Evolutionary conservation across 2,329 filamentous ascomycete species (phyloP), one percentile per base, ranked within the genome.

Genomic region (Alternaria incomplexa): DNA sequence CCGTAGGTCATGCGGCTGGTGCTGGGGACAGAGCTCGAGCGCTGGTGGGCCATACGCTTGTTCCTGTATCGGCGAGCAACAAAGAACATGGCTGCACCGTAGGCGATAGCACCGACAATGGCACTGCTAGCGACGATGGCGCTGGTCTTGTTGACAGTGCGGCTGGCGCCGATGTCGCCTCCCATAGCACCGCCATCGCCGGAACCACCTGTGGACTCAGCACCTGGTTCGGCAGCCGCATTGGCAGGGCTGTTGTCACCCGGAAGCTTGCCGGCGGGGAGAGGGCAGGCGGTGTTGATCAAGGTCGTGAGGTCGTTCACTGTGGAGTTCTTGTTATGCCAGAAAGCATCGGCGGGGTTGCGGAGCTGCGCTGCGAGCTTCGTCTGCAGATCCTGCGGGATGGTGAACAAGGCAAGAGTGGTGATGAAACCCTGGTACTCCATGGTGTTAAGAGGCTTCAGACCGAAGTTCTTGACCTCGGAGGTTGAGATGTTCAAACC

Each of bases 11-110:
- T 76, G 52, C 85, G 86, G 65, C 92, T 82, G 45, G 91, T 93
- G 83, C 88, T 92, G 58, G 90, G 86, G 54, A 95, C 82, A 48
- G 93, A 96, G 85, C 89, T 93, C 56, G 90, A 85, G 63, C 93
- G 91, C 74, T 89, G 87, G 82, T 96, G 92, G 54, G 88, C 84
- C 77, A 91, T 88, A 81, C 89, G 91, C 86, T 91, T 93, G 83
- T 91, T 90, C 85, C 94, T 93, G 86, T 97, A 97, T 63, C 94
- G 88, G 65, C 93, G 90, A 53, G 94, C 94, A 69, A 97, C 89
- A 74, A 96, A 90, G 83, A 97, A 95, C 94, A 97, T 97, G 79
- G 93, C 93, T 12, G 91, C 92, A 75, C 93, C 94, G 71, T 97
- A 97, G n/a, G 93, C 90, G 54, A 90, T 91, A 45, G 92, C 93